phyloP scores from a whole-genome alignment of 2,329 filamentous ascomycete genomes.

The Aspergillus ochraceus region DNA sequence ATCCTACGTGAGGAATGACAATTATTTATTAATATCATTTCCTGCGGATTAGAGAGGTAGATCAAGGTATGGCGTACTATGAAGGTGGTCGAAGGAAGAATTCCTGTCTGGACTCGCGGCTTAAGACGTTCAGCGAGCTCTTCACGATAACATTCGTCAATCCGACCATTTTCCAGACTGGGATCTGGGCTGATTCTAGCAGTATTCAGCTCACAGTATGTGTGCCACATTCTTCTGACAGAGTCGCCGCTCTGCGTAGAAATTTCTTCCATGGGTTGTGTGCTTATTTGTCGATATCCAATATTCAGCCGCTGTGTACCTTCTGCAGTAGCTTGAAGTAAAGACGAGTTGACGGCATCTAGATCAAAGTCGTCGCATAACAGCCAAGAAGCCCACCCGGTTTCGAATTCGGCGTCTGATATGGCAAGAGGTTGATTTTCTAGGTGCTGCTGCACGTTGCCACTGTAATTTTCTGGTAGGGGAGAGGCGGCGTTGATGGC shows the following conservation, averaged over 20 bases:
- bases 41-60: neutral
- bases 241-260: neutral
- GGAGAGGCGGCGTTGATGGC: neutral
- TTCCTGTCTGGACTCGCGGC: constrained; percentile 13
- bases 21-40: neutral
- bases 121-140: constrained; percentile 14
- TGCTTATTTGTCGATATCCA: no score
- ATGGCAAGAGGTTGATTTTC: neutral
- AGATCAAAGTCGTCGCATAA: neutral
- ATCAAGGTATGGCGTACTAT: constrained; percentile 5
- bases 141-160: constrained; percentile 19
- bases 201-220: neutral
- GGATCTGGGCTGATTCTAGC: neutral
- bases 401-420: neutral
- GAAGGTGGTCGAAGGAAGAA: constrained; percentile 18
- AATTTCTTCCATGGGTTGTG: neutral
- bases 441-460: neutral
- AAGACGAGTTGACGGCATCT: neutral
- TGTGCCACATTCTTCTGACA: neutral
- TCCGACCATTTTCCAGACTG: neutral
- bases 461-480: neutral
- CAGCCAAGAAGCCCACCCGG: neutral
- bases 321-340: neutral
- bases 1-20: constrained; percentile 13
- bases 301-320: neutral